Evolutionary conservation across 2,329 filamentous ascomycete genomes (phyloP).

Genomic region (Fusarium cyanostomum): DNA sequence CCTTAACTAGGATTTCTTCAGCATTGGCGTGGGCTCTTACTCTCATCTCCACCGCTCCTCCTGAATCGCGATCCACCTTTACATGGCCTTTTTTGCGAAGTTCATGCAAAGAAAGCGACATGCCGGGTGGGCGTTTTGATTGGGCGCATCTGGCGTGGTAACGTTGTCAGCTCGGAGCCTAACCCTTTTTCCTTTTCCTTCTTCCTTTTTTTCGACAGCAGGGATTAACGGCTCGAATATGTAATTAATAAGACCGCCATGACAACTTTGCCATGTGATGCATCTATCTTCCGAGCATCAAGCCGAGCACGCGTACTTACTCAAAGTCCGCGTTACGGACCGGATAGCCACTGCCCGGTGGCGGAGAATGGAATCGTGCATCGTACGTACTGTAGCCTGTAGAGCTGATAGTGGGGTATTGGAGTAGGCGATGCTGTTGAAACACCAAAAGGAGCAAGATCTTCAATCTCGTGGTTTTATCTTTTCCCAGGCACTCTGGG

Average conservation of each 20-base stretch:
- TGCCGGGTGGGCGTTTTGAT: background rate
- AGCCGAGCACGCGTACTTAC: conserved; percentile 13
- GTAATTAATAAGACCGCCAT: conserved; percentile 4
- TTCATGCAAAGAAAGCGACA: background rate
- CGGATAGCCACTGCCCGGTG: background rate
- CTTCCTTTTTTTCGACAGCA: too few relatives aligned
- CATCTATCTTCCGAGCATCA: conserved; percentile 7
- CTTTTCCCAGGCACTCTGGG: background rate
- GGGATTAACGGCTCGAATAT: background rate
- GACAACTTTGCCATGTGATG: conserved; percentile 10
- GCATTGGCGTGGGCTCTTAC: background rate
- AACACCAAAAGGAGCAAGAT: conserved; percentile 19
- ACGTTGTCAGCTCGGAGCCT: too few relatives aligned
- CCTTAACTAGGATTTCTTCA: background rate
- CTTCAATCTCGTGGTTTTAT: conserved; percentile 8
- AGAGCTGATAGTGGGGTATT: background rate
- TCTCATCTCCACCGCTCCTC: background rate
- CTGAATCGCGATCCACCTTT: background rate
- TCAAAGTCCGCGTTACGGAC: background rate
- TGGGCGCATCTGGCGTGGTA: background rate
- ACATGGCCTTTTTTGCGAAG: background rate
- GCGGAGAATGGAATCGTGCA: conserved; percentile 10
- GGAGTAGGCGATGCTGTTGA: background rate
- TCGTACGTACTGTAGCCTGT: too few relatives aligned
- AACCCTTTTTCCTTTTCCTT: too few relatives aligned